These are phyloP conservation scores for Lentinula sp. DNA, from an alignment of 768 basidiomycete species.

Conservation along the genomic window DNA sequence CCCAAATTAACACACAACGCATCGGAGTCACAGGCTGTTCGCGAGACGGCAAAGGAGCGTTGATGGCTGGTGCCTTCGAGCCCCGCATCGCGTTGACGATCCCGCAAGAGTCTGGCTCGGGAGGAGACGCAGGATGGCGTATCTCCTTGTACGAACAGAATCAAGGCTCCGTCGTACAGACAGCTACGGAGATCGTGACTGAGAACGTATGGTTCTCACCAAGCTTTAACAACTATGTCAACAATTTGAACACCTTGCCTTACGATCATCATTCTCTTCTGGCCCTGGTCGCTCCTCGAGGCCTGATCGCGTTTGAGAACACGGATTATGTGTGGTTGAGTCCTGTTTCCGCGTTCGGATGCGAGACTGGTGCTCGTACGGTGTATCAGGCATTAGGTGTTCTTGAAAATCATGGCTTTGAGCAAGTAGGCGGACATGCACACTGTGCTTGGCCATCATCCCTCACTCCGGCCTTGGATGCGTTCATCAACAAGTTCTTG, in stretches of 20 bases:
- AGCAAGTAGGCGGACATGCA: constrained; percentile 45
- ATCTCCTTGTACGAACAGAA: constrained; percentile 42
- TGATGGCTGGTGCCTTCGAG: constrained; percentile 55
- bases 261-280: constrained; percentile 56
- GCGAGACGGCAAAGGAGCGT: constrained; percentile 55
- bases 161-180: constrained; percentile 41
- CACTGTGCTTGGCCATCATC: constrained; percentile 51
- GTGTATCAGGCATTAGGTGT: constrained; percentile 46
- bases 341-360: constrained; percentile 42
- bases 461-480: constrained; percentile 38
- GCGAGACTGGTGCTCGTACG: constrained; percentile 42
- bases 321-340: constrained; percentile 53
- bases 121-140: constrained; percentile 57
- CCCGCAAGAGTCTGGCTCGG: constrained; percentile 58
- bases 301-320: constrained; percentile 48
- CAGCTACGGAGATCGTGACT: constrained; percentile 49
- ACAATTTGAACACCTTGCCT: constrained; percentile 39
- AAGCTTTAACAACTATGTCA: constrained; percentile 40
- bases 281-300: constrained; percentile 50
- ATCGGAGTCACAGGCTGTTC: constrained; percentile 57
- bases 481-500: constrained; percentile 53
- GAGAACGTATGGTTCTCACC: constrained; percentile 62
- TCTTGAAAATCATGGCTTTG: constrained; percentile 42
- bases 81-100: constrained; percentile 52
- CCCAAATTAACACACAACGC: constrained; percentile 40